phyloP scores from a whole-genome alignment of 352 stramenopile species.

The Globisporangium sylvaticum region DNA sequence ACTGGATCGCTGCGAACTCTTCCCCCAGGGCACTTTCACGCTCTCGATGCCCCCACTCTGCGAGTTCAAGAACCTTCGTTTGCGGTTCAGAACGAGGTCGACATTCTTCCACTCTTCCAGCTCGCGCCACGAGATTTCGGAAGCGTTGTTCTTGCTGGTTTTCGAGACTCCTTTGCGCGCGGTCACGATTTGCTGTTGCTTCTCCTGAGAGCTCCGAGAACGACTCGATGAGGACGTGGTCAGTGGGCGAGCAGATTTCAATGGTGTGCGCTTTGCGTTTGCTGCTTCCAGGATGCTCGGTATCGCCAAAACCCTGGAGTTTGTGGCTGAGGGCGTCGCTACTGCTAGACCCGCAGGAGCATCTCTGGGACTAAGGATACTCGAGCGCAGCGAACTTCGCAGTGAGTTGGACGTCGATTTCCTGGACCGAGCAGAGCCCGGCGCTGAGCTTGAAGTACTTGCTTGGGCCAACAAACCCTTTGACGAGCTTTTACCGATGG shows the following conservation, averaged over 20 bases:
- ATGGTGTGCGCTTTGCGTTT: neutral
- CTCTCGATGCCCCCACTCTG: conserved; percentile 38
- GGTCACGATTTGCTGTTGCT: neutral
- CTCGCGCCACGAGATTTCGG: conserved; percentile 33
- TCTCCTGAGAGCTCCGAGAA: neutral
- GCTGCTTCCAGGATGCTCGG: neutral
- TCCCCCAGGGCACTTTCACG: conserved; percentile 52
- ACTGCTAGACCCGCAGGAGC: neutral
- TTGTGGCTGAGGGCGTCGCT: neutral
- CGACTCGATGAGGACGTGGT: neutral
- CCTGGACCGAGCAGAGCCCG: neutral
- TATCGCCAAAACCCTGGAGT: neutral
- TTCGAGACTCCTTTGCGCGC: neutral
- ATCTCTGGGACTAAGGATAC: neutral
- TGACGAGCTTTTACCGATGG: neutral
- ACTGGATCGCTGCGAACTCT: conserved; percentile 59
- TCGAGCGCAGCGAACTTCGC: neutral
- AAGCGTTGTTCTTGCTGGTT: neutral
- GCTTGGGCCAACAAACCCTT: neutral
- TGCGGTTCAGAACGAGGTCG: conserved; percentile 48
- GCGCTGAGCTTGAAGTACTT: neutral
- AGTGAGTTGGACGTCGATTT: neutral
- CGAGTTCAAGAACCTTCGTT: conserved; percentile 35
- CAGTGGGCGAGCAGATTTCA: neutral
- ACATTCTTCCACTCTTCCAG: conserved; percentile 60